Evolutionary conservation across 345 rosid genomes (phyloP).

Genomic region (Garcia nutans): DNA sequence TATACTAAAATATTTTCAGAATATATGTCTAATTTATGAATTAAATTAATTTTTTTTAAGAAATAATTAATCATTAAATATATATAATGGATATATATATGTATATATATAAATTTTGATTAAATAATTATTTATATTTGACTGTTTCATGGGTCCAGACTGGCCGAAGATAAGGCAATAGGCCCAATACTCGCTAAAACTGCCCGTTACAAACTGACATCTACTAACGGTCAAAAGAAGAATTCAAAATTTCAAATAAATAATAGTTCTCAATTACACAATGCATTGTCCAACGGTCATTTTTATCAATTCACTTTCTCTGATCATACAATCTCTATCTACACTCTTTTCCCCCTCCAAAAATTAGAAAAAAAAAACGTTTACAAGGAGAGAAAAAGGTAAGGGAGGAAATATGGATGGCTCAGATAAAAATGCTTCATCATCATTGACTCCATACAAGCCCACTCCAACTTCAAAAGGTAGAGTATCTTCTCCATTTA

Average conservation of each 20-base stretch:
- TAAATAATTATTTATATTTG: too few relatives aligned
- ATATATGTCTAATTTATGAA: too few relatives aligned
- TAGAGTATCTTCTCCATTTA: slow-evolving; percentile 5
- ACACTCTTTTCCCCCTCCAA: neutral
- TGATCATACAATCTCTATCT: neutral
- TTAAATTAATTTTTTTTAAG: too few relatives aligned
- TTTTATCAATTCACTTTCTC: neutral
- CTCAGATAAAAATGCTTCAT: slow-evolving; percentile 11
- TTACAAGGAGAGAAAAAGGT: neutral
- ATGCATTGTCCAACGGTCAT: slow-evolving; percentile 12
- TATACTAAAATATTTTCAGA: too few relatives aligned
- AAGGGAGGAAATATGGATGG: slow-evolving; percentile 16
- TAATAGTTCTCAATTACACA: neutral
- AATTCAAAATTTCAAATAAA: slow-evolving; percentile 10
- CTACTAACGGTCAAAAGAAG: neutral
- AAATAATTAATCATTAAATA: too few relatives aligned
- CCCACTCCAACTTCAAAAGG: slow-evolving; percentile 21
- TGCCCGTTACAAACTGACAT: neutral
- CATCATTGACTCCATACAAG: slow-evolving; percentile 8
- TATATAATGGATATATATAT: too few relatives aligned
- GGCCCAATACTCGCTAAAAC: neutral
- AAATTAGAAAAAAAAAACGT: too few relatives aligned
- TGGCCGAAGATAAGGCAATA: neutral
- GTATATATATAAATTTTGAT: too few relatives aligned
- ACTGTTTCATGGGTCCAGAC: too few relatives aligned